These are phyloP conservation scores for Athelia psychrophila DNA, from an alignment of 1,284 basidiomycete genomes.

Conservation along the genomic window DNA sequence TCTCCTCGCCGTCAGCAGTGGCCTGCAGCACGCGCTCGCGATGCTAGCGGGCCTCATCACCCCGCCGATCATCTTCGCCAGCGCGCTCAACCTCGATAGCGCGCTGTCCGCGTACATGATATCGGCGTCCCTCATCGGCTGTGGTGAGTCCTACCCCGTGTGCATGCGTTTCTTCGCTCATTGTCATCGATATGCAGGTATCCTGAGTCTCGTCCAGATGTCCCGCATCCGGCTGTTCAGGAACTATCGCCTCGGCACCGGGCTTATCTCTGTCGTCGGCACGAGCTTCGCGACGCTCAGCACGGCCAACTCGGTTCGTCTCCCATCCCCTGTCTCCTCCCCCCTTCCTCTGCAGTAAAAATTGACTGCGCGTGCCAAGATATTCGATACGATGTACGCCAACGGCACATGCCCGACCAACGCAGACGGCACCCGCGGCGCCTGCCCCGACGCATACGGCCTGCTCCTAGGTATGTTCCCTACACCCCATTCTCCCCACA, in stretches of 20 bases:
- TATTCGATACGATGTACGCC: constrained; percentile 72
- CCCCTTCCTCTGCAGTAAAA: background rate
- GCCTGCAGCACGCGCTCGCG: constrained; percentile 77
- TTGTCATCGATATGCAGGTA: constrained; percentile 37
- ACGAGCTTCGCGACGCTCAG: constrained; percentile 82
- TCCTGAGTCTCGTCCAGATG: constrained; percentile 76
- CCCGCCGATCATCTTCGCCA: constrained; percentile 81
- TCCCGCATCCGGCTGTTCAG: constrained; percentile 59
- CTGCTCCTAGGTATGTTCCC: constrained; percentile 59
- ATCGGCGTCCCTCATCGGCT: constrained; percentile 76
- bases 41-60: constrained; percentile 80
- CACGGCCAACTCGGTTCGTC: constrained; percentile 64
- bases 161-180: background rate
- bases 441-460: constrained; percentile 83
- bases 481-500: background rate
- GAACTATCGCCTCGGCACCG: constrained; percentile 72
- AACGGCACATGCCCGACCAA: constrained; percentile 76
- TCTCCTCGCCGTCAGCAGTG: constrained; percentile 63
- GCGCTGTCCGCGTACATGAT: constrained; percentile 75
- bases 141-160: constrained; percentile 44
- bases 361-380: constrained; percentile 24
- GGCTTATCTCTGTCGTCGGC: constrained; percentile 81
- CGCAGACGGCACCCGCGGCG: constrained; percentile 58
- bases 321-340: background rate
- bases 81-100: constrained; percentile 52